Percentiles rank a stretch among this genome's conserved stretches.
These are phyloP conservation scores for Fusarium napiforme DNA, from an alignment of 2,329 filamentous ascomycete genomes.

Conservation along the genomic window DNA sequence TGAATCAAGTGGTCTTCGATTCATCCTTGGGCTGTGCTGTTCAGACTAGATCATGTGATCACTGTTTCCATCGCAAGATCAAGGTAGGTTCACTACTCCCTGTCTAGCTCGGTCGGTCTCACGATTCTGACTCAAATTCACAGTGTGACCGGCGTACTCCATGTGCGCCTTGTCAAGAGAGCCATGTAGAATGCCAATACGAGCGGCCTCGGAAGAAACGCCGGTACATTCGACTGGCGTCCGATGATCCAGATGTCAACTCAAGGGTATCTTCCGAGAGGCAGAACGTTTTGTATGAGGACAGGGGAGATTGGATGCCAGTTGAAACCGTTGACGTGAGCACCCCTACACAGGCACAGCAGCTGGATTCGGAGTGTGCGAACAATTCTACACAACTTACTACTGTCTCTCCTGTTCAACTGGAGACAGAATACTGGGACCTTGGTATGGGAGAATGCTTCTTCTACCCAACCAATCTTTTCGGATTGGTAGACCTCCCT, in stretches of 20 bases:
- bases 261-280: background rate
- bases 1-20: background rate
- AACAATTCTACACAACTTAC: background rate
- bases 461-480: background rate
- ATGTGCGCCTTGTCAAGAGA: background rate
- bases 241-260: background rate
- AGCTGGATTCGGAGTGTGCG: fast-evolving
- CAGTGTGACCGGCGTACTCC: background rate
- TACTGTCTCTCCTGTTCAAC: too few relatives aligned
- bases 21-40: background rate
- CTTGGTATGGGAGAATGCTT: background rate
- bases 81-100: background rate
- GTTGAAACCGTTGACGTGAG: background rate
- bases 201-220: background rate
- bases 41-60: background rate
- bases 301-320: background rate
- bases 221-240: background rate
- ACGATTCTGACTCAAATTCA: background rate
- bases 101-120: background rate
- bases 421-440: background rate
- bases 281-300: fast-evolving
- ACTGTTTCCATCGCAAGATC: background rate
- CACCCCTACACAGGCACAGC: too few relatives aligned
- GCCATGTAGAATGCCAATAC: background rate
- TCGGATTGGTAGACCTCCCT: background rate